These are phyloP conservation scores for Fusarium multiceps DNA, from an alignment of 2,329 filamentous ascomycete genomes.

Conservation along the genomic window DNA sequence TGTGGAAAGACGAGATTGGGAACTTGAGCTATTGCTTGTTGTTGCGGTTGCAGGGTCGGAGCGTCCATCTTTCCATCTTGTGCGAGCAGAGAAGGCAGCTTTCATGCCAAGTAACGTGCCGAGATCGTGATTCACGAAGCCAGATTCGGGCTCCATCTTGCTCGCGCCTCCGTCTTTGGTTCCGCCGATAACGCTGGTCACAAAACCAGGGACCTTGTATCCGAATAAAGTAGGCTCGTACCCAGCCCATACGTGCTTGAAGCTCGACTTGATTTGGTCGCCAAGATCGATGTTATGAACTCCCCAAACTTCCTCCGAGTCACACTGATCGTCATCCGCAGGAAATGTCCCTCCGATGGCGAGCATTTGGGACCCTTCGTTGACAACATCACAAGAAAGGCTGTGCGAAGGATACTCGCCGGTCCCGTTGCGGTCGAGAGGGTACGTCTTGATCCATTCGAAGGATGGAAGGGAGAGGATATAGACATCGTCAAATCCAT, in stretches of 20 bases:
- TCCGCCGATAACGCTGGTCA: background rate
- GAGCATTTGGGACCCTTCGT: slow-evolving; percentile 2
- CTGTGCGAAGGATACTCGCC: slow-evolving; percentile 6
- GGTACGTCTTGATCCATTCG: slow-evolving; percentile 7
- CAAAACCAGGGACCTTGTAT: background rate
- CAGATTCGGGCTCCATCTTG: background rate
- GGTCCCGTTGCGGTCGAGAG: slow-evolving; percentile 5
- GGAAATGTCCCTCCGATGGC: background rate
- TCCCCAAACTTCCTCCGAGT: background rate
- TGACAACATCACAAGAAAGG: background rate
- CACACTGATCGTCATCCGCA: background rate
- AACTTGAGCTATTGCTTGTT: background rate
- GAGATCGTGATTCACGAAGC: background rate
- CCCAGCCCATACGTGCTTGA: slow-evolving; percentile 7
- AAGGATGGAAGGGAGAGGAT: background rate
- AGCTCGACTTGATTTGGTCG: background rate
- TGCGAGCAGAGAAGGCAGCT: background rate
- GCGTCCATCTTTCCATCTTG: background rate
- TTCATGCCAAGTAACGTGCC: slow-evolving; percentile 2
- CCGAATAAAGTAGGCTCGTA: background rate
- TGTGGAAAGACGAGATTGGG: background rate
- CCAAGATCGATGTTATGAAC: background rate
- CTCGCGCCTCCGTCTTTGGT: background rate
- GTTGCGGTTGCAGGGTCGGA: background rate
- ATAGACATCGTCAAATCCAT: slow-evolving; percentile 4